phyloP scores from a whole-genome alignment of 225 moss, liverwort and hornwort species.

The Polytrichum formosum region DNA sequence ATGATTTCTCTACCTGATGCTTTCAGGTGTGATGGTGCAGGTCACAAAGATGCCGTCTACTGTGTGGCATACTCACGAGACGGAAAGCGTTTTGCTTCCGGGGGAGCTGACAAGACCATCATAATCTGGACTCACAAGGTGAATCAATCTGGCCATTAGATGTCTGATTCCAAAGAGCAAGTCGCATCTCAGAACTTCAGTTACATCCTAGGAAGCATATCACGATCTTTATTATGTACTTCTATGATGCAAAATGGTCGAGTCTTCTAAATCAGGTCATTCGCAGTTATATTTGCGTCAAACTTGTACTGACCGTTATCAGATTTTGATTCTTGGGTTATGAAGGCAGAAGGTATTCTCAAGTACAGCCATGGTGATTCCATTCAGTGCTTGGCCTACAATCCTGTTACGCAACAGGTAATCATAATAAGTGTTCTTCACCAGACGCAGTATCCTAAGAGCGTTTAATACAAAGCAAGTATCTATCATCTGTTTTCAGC shows the following conservation, averaged over 20 bases:
- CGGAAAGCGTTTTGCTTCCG: conserved; percentile 96
- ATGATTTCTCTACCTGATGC: too few species aligned
- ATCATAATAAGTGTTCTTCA: too few species aligned
- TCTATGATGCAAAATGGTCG: too few species aligned
- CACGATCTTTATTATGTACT: too few species aligned
- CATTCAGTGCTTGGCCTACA: conserved; percentile 94
- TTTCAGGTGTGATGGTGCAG: conserved; percentile 23
- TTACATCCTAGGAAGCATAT: too few species aligned
- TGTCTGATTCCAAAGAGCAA: too few species aligned
- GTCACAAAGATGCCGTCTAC: conserved; percentile 88
- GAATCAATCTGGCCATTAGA: not conserved
- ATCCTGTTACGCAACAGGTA: conserved; percentile 97
- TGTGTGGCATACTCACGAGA: conserved; percentile 90
- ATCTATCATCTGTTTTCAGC: too few species aligned
- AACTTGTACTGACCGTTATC: conserved; percentile 18
- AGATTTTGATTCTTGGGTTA: conserved; percentile 19
- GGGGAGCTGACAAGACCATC: conserved; percentile 91
- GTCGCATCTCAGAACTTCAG: too few species aligned
- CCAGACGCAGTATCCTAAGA: too few species aligned
- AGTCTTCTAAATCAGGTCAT: too few species aligned
- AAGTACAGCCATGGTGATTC: conserved; percentile 94
- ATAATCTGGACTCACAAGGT: conserved; percentile 99
- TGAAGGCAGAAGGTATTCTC: conserved; percentile 96
- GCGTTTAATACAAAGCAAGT: too few species aligned
- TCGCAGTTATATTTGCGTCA: not conserved